Evolutionary conservation across 129 eudicot genomes (phyloP), one percentile per base, ranked within the genome.

Genomic region (Smallanthus sonchifolius): DNA sequence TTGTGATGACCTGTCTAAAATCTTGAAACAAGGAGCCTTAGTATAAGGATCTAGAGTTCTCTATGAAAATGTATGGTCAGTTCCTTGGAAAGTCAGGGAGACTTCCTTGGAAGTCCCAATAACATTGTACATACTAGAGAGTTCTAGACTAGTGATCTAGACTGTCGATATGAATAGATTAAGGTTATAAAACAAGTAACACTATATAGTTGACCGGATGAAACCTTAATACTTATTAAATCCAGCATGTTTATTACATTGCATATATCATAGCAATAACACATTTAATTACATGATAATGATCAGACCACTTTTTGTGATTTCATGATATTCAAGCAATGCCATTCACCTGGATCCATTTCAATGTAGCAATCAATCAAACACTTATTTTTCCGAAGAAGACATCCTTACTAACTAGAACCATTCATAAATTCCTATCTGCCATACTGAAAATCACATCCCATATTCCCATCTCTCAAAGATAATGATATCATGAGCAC

Each of bases 261-360:
- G 59, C 59, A 34, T 51, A 69, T 15, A 37, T 69, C 37, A 49
- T 48, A n/a, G 5, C 45, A 69, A 45, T 49, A 13, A 40, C 9
- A 72, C 20, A 38, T 20, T 51, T 28, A 38, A 37, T 52, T 4
- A 4, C 55, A 66, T n/a, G 45, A 69, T 10, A 75, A 77, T 35
- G 32, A 69, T 2, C 17, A 40, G 38, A 49, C 62, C 34, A 10
- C 13, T 68, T 67, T n/a, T 44, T 35, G 45, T 42, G 37, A 56
- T 69, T 34, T 42, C 30, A 69, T 43, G 7, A 69, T 43, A 44
- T 36, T 69, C 10, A 34, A 69, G 40, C 81, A 34, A 39, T 69
- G 2, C 15, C 65, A 40, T 76, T 67, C 68, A 76, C 80, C 75
- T 55, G 62, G 59, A 38, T 32, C 55, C 63, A 19, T 67, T 57